Percentiles rank a stretch among this genome's conserved stretches.
These are phyloP conservation scores for Blastobotrys muscicola DNA, from an alignment of 805 yeast genomes.

Conservation along the genomic window DNA sequence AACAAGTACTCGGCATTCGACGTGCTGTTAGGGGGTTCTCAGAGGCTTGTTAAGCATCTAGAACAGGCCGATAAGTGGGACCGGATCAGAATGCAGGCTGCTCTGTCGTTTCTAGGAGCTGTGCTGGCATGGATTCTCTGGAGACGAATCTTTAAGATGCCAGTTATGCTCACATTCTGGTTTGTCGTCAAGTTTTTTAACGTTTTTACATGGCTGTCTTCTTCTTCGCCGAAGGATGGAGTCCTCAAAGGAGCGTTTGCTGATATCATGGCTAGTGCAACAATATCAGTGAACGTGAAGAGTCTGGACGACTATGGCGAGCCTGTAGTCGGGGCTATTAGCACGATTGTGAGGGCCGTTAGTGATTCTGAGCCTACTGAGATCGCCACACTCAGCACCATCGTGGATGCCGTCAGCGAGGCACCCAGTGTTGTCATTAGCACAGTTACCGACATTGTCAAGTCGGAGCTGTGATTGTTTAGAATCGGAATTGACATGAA, in stretches of 20 bases:
- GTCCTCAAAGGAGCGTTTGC: neutral
- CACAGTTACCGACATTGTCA: no score
- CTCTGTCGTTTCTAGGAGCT: slow-evolving; percentile 29
- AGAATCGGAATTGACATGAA: no score
- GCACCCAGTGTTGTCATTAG: no score
- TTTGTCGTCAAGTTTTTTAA: slow-evolving; percentile 10
- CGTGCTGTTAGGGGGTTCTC: slow-evolving; percentile 28
- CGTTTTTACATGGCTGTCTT: neutral
- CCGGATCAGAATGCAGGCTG: slow-evolving; percentile 27
- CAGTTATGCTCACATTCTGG: slow-evolving; percentile 27
- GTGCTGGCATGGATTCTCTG: slow-evolving; percentile 31
- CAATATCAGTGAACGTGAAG: neutral
- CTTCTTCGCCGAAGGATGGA: neutral
- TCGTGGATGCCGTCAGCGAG: no score
- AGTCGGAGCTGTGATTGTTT: no score
- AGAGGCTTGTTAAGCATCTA: slow-evolving; percentile 27
- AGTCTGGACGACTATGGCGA: neutral
- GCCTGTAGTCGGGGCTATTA: neutral
- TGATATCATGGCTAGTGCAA: neutral
- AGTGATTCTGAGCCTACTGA: no score
- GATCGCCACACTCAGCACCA: no score
- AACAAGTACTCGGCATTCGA: slow-evolving; percentile 31
- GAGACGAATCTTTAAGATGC: slow-evolving; percentile 30
- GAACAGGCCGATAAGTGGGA: slow-evolving; percentile 34
- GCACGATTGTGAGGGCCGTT: neutral